Base-by-base conservation (phyloP, 192 early-diverging fungal genomes). In the Entomortierella lignicola region DNA sequence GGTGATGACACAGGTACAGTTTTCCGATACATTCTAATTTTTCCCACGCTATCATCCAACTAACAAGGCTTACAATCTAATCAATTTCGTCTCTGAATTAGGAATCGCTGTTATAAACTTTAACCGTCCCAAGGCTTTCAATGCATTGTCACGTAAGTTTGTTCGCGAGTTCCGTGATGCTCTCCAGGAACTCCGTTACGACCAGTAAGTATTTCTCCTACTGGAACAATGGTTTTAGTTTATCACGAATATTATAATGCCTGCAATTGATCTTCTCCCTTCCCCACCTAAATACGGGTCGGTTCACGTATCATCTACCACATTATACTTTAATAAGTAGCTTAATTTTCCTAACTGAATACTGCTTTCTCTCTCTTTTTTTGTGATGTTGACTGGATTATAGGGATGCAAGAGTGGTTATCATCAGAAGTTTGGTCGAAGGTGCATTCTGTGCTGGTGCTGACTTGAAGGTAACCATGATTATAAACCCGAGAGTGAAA, bases 391-490 rank as follows among this genome's bases (percentile, higher is more conserved):
- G 7, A n/a, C 47, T 63, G 21, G 13, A 0, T 41, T 43, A 60
- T 75, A 89, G 88, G 12, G 82, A 87, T 12, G 82, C 87, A 17
- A 90, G 96, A 27, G 95, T 95, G 11, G 87, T 99, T 18, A 84
- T 97, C 51, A 34, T 99, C 55, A 89, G 89, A 60, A 94, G 93
- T 81, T 47, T 86, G 23, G 95, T 97, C 2, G 82, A 90, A 30
- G 83, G 90, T 6, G 94, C 94, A 27, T 99, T 99, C 75, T 99
- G 95, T 81, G 94, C 96, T 3, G 97, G 97, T 32, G 97, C 97
- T 1, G 97, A 99, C 81, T 81, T 99, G 70, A 98, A 96, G 83
- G 92, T 90, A 87, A 59, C 34, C 4, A 37, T 37, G 10, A 37
- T 37, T 37, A 10, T 10, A 10, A 37, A 37, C 4, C n/a, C n/a